Evolutionary conservation across 1,284 basidiomycete species (phyloP).

Genomic region (Cerrena zonata): DNA sequence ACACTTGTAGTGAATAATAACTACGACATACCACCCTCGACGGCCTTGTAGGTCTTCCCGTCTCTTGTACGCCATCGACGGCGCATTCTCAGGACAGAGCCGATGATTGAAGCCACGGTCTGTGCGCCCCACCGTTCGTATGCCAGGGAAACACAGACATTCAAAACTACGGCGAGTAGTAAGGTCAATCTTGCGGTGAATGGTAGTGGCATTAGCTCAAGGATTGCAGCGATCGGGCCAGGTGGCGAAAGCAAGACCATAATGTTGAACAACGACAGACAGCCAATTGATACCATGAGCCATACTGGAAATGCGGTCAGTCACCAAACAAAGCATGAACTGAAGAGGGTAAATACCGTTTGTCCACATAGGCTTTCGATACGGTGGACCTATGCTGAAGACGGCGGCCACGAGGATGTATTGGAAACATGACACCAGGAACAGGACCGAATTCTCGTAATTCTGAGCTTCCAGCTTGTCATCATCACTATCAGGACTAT

Average conservation of each 20-base stretch:
- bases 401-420: conserved; percentile 95
- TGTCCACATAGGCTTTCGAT: conserved; percentile 90
- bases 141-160: conserved; percentile 67
- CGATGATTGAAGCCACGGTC: conserved; percentile 54
- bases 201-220: conserved; percentile 80
- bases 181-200: conserved; percentile 66
- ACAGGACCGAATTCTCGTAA: conserved; percentile 90
- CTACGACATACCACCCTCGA: conserved; percentile 43
- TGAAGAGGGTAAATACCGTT: conserved; percentile 68
- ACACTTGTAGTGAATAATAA: no score
- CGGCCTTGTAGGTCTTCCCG: conserved; percentile 67
- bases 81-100: conserved; percentile 39
- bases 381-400: conserved; percentile 96
- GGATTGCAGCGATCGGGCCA: conserved; percentile 51
- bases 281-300: conserved; percentile 69
- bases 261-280: conserved; percentile 67
- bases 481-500: conserved; percentile 47
- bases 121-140: conserved; percentile 79
- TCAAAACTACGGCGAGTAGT: conserved; percentile 64
- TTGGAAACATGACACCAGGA: conserved; percentile 95
- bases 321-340: background rate
- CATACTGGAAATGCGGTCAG: conserved; percentile 43
- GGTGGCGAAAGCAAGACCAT: conserved; percentile 73
- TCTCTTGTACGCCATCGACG: conserved; percentile 46
- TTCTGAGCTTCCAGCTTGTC: conserved; percentile 86